These are phyloP conservation scores for Fusarium ambrosium DNA, from an alignment of 2,329 filamentous ascomycete genomes.

Conservation along the genomic window DNA sequence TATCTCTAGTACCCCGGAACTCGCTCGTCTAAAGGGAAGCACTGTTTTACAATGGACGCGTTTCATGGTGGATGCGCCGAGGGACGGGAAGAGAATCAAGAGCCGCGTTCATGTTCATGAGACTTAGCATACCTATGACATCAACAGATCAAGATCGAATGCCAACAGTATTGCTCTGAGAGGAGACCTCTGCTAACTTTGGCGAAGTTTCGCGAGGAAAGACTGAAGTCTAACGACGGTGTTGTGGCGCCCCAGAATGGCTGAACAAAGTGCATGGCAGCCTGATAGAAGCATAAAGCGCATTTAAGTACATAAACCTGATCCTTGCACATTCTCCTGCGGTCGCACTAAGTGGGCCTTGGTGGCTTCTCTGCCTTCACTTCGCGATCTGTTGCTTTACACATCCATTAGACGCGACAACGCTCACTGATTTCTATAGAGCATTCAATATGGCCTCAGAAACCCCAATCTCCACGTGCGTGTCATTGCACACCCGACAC, in stretches of 20 bases:
- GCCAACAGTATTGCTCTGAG: not conserved
- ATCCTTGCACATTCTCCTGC: not conserved
- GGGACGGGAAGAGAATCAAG: not conserved
- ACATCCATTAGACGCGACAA: not conserved
- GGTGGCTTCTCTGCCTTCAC: not conserved
- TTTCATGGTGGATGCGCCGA: not conserved
- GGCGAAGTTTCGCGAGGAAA: not conserved
- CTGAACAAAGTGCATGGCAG: not conserved
- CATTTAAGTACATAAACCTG: not conserved
- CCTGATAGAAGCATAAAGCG: not conserved
- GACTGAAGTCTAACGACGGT: not conserved
- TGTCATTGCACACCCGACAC: conserved; percentile 80
- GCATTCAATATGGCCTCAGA: conserved; percentile 53
- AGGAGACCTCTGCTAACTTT: not conserved
- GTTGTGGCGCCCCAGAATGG: not conserved
- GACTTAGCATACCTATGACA: not conserved
- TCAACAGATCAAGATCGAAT: not conserved
- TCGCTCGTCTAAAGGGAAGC: not conserved
- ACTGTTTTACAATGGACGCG: not conserved
- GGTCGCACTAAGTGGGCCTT: not conserved
- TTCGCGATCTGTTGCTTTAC: not conserved
- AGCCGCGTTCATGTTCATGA: not conserved
- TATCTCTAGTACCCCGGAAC: not conserved
- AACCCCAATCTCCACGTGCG: conserved; percentile 74
- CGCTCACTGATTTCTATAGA: not conserved